Conservation (phyloP, 2,329 filamentous ascomycete species). For the Erysiphe pulchra region DNA sequence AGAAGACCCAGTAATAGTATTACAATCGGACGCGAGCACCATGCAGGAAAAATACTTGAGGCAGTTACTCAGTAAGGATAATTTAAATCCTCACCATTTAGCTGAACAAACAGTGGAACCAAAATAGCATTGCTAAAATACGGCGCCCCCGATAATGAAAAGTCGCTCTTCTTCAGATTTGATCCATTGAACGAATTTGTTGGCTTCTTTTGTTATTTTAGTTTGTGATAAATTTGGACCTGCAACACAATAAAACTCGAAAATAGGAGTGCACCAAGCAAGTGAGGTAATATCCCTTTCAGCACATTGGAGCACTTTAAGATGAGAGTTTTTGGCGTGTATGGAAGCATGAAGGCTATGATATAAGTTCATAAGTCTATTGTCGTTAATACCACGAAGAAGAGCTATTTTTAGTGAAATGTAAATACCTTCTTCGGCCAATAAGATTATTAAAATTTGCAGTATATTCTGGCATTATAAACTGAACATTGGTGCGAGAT, state of each 20-base stretch:
- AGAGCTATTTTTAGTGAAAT: neutral
- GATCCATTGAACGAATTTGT: slow-evolving; percentile 77
- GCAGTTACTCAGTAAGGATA: too few species aligned
- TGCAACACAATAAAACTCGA: slow-evolving; percentile 90
- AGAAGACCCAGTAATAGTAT: too few species aligned
- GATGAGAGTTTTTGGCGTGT: slow-evolving; percentile 61
- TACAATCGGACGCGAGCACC: too few species aligned
- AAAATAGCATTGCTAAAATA: too few species aligned
- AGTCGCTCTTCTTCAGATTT: slow-evolving; percentile 75
- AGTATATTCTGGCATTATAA: slow-evolving; percentile 63
- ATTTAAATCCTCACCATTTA: too few species aligned
- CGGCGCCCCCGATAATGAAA: slow-evolving; percentile 94
- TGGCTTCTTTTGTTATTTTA: slow-evolving; percentile 60
- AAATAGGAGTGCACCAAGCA: slow-evolving; percentile 73
- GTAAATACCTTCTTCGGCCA: slow-evolving; percentile 30
- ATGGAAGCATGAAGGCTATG: slow-evolving; percentile 59
- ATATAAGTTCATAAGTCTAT: slow-evolving; percentile 56
- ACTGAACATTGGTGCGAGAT: slow-evolving; percentile 81
- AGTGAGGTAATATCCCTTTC: slow-evolving; percentile 53
- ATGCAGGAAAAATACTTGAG: too few species aligned
- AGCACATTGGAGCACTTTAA: slow-evolving; percentile 66
- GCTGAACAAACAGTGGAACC: too few species aligned
- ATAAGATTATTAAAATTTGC: slow-evolving; percentile 37
- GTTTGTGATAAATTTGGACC: slow-evolving; percentile 39
- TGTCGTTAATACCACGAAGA: neutral